A percentile compares a stretch with the other conserved stretches of the same genome.
Conservation (phyloP, 208 protist genomes). For the Leptomonas pyrrhocoris region DNA sequence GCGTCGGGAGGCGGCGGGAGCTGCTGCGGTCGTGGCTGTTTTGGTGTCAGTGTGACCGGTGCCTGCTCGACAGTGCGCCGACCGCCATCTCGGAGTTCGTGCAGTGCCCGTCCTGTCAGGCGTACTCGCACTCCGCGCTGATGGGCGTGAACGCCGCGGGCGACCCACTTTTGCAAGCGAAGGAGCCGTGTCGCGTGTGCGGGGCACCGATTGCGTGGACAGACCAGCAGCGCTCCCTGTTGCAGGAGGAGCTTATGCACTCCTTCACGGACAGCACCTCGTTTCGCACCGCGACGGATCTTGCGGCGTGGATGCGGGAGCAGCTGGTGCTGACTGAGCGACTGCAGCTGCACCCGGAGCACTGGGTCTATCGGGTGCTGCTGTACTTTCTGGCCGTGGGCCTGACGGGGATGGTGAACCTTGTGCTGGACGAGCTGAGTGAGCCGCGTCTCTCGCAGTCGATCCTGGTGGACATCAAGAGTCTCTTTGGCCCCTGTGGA, state of each 20-base stretch:
- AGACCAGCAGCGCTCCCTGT: conserved; percentile 19
- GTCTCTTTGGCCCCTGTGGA: conserved; percentile 30
- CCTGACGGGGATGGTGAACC: conserved; percentile 39
- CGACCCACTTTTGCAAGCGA: conserved; percentile 34
- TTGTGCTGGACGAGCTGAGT: conserved; percentile 2
- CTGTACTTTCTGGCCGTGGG: conserved; percentile 47
- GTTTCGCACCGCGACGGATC: conserved; percentile 18
- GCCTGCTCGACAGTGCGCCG: conserved; percentile 44
- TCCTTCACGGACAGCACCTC: conserved; percentile 42
- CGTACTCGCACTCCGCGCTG: conserved; percentile 57
- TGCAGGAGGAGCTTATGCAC: conserved; percentile 26
- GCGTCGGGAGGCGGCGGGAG: conserved; percentile 76
- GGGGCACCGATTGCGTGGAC: conserved; percentile 32
- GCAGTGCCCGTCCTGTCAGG: conserved; percentile 47
- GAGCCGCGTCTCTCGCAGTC: conserved; percentile 21
- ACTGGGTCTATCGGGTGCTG: conserved; percentile 76
- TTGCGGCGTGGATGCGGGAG: conserved; percentile 45
- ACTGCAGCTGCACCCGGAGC: conserved; percentile 50
- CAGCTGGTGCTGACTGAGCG: conserved; percentile 32
- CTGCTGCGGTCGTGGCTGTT: conserved; percentile 86
- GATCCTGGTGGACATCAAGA: conserved; percentile 12
- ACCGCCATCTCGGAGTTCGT: conserved; percentile 66
- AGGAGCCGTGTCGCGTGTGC: conserved; percentile 38
- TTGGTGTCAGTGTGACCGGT: conserved; percentile 80
- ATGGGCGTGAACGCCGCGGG: conserved; percentile 19